A percentile compares a stretch with the other conserved stretches of the same genome.
Conservation (phyloP, 129 eudicot species). For the Dittrichia graveolens region DNA sequence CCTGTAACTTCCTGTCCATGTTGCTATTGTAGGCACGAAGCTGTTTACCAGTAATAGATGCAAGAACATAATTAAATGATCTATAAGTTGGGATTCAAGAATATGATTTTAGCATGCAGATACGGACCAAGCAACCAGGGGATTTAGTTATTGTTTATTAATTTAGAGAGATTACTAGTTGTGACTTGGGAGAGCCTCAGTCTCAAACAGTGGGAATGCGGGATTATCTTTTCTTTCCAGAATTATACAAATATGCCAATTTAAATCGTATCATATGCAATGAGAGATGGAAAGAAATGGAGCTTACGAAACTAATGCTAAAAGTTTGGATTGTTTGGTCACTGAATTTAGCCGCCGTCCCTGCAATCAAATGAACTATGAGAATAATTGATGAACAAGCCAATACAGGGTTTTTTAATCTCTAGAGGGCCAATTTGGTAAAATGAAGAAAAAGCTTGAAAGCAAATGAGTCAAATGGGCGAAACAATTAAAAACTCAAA, state of each 20-base stretch:
- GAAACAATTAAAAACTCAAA: too few relatives aligned
- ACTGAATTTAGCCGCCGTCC: conserved; percentile 49
- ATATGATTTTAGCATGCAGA: not conserved
- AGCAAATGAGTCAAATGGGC: not conserved
- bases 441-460: too few relatives aligned
- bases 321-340: conserved; percentile 57
- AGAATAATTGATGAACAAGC: conserved; percentile 3
- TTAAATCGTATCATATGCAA: too few relatives aligned
- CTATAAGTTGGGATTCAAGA: conserved; percentile 3
- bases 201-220: too few relatives aligned
- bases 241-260: too few relatives aligned
- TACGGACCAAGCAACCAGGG: too few relatives aligned
- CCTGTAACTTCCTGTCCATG: conserved; percentile 85
- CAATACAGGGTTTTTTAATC: too few relatives aligned
- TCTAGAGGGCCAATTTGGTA: too few relatives aligned
- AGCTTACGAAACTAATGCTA: conserved; percentile 68
- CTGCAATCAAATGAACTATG: conserved; percentile 40
- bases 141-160: too few relatives aligned
- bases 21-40: conserved; percentile 69
- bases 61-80: not conserved
- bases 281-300: not conserved
- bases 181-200: too few relatives aligned
- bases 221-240: too few relatives aligned
- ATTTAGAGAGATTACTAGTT: too few relatives aligned
- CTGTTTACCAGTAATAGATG: conserved; percentile 21